Evolutionary conservation across 495 filamentous ascomycete species (phyloP), one percentile per base, ranked within the genome.

Genomic region (Hamigera avellanea): DNA sequence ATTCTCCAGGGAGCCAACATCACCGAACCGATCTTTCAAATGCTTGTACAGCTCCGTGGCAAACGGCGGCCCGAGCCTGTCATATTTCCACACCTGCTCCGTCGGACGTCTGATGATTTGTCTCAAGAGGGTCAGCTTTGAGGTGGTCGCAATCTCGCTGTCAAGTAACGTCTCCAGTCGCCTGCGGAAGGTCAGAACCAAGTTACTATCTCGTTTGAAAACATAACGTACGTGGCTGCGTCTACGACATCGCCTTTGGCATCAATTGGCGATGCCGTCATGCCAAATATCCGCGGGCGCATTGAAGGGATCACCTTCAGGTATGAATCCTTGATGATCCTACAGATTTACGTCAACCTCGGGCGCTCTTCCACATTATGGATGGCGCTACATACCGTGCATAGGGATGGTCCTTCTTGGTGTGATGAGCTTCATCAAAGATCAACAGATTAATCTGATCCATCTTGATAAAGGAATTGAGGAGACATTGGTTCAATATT

Each of bases 181-280:
- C 18, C 75, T 78, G 15, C 9, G 14, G 8, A 34, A 23, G 32
- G 9, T 56, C 26, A 59, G 40, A n/a, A n/a, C n/a, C n/a, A n/a
- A n/a, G n/a, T n/a, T n/a, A n/a, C n/a, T n/a, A n/a, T n/a, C n/a
- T n/a, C n/a, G n/a, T n/a, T n/a, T n/a, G n/a, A n/a, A n/a, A n/a
- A n/a, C n/a, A 23, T 3, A 14, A 53, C 59, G 41, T 56, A 78
- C 72, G 46, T 53, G 13, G 86, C 86, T 37, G 81, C 82, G 27
- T 75, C 61, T 14, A 72, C 60, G 16, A 84, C 71, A 47, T 91
- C 75, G 0, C 70, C 66, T 45, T 81, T 78, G 2, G 81, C 76
- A 62, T 96, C 89, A n/a, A 96, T 80, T 1, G 91, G 91, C 8
- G 89, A 95, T 12, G 91, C 91, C 7, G 91, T 99, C 89, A 99